A percentile compares a stretch with the other conserved stretches of the same genome.
These are phyloP conservation scores for Tetracladium maxilliforme DNA, from an alignment of 2,329 filamentous ascomycete species.

Conservation along the genomic window DNA sequence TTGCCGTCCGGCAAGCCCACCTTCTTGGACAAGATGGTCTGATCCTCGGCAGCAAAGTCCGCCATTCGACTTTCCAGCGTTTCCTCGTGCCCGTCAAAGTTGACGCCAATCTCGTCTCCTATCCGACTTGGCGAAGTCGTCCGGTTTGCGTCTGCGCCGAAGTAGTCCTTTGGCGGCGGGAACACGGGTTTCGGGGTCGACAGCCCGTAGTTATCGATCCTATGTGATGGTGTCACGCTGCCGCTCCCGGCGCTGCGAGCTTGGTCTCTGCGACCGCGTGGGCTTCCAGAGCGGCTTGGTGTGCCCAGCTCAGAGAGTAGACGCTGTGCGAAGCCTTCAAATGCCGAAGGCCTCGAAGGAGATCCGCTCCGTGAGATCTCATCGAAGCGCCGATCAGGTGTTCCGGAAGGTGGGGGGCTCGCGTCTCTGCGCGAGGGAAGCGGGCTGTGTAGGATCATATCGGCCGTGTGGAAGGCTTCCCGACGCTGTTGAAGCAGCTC, in stretches of 20 bases:
- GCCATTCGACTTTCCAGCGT: constrained; percentile 43
- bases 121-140: no score
- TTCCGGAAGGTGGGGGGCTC: constrained; percentile 11
- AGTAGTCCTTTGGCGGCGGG: no score
- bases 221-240: not conserved
- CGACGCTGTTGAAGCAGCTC: constrained; percentile 52
- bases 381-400: constrained; percentile 26
- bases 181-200: constrained; percentile 3
- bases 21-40: constrained; percentile 40
- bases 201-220: constrained; percentile 8
- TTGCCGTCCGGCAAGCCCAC: constrained; percentile 30
- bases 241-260: no score
- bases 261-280: constrained; percentile 12
- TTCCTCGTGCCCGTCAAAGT: constrained; percentile 18
- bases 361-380: constrained; percentile 30
- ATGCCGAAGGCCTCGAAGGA: constrained; percentile 34
- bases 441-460: constrained; percentile 30
- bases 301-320: constrained; percentile 35
- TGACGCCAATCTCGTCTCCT: not conserved
- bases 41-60: constrained; percentile 49
- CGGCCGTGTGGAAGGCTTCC: constrained; percentile 47
- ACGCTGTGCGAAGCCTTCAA: constrained; percentile 48
- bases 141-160: no score
- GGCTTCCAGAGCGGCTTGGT: constrained; percentile 14
- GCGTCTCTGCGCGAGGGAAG: constrained; percentile 13